A percentile compares a stretch with the other conserved stretches of the same genome.
phyloP scores from a whole-genome alignment of 345 rosid species.

The Durio zibethinus region DNA sequence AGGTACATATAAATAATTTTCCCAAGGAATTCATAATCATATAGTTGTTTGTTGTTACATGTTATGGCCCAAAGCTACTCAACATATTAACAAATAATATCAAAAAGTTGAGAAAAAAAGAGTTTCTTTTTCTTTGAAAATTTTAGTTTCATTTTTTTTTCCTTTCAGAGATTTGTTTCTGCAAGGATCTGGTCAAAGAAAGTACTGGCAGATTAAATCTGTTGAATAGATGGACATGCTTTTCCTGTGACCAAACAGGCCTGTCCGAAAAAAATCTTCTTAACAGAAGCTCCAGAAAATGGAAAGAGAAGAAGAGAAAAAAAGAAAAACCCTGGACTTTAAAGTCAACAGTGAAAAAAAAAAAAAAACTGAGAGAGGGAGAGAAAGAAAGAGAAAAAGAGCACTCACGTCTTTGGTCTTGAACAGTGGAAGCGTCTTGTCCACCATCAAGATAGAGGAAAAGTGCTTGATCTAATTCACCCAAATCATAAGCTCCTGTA shows the following conservation, averaged over 20 bases:
- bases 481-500: conserved; percentile 58
- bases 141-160: background rate
- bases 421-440: conserved; percentile 56
- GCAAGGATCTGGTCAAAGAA: conserved; percentile 64
- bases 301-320: background rate
- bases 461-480: conserved; percentile 94
- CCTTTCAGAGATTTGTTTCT: conserved; percentile 31
- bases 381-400: conserved; percentile 2
- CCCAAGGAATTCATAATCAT: conserved; percentile 29
- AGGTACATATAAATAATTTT: conserved; percentile 20
- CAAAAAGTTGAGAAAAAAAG: background rate
- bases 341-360: background rate
- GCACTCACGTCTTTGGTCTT: conserved; percentile 70
- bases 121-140: background rate
- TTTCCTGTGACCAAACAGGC: conserved; percentile 51
- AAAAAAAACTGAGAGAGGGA: too few species aligned
- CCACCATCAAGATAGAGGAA: conserved; percentile 95
- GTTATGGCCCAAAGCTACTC: conserved; percentile 23
- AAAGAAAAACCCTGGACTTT: background rate
- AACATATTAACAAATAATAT: conserved; percentile 10
- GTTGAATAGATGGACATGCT: conserved; percentile 38
- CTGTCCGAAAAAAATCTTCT: conserved; percentile 30
- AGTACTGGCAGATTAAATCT: conserved; percentile 48
- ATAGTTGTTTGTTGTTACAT: conserved; percentile 32
- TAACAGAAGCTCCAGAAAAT: conserved; percentile 10